Base-by-base conservation (phyloP, 2,329 filamentous ascomycete species). In the Claviceps monticola region DNA sequence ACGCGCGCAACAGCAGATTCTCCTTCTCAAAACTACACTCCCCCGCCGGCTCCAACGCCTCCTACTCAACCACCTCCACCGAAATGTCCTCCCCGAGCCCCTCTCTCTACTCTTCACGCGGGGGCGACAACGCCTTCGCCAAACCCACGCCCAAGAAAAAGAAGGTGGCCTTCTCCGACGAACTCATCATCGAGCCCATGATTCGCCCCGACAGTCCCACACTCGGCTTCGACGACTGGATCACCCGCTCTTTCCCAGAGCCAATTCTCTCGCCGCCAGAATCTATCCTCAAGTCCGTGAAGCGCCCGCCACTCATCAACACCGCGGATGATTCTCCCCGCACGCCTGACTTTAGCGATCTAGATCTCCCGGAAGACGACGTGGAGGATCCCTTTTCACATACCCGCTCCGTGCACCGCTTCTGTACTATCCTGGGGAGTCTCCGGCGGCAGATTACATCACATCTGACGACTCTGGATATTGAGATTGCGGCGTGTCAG, bases 151-250 rank as follows among this genome's bases (percentile, higher is more conserved):
- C 63, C 16, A 64, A 62, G 38, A 70, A 67, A 61, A 71, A 71
- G 59, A 66, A 66, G 21, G 68, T 71, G 36, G 64, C 63, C 39
- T 73, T 69, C 52, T 60, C 56, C 38, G 42, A 44, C 16, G 42
- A 44, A 14, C 61, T 60, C 13, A 56, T 65, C 16, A 64, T 66
- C 16, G 68, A 76, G 57, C 74, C 75, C 19, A 65, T 72, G 36
- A 70, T 79, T 54, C 75, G 78, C 8, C 78, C 78, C 0, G 78
- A 82, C 57, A 81, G 78, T 3, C 78, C 78, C 1, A 82, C 78
- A 0, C 71, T 82, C 5, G 78, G 78, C 11, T 72, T 78, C 52
- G 74, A 76, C 49, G 73, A 74, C 56, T 65, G 64, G 46, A 64
- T 69, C 13, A 49, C 54, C 44, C 57, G 60, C 11, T 52, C 55